Evolutionary conservation across 169 alveolate species (phyloP).

Genomic region (Plasmodium billcollinsi): DNA sequence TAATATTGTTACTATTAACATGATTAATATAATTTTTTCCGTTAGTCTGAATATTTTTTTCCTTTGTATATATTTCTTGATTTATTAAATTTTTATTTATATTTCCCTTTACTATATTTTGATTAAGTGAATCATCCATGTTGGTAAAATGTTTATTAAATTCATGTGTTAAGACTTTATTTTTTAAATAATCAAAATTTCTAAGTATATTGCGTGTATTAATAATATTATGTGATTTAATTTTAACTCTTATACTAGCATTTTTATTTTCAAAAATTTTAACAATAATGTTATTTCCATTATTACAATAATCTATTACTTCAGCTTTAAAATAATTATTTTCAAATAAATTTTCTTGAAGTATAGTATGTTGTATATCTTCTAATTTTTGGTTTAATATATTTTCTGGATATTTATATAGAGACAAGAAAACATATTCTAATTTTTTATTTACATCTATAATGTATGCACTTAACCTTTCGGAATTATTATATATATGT

Average conservation of each 20-base stretch:
- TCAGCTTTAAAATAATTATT: conserved; percentile 73
- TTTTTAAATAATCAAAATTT: conserved; percentile 73
- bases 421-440: conserved; percentile 68
- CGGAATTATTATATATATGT: neutral
- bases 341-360: conserved; percentile 69
- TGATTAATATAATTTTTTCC: too few species aligned
- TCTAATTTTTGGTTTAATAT: conserved; percentile 19
- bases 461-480: conserved; percentile 63
- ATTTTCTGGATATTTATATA: conserved; percentile 27
- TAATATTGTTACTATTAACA: too few species aligned
- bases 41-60: too few species aligned
- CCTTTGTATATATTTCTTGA: neutral
- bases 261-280: conserved; percentile 61
- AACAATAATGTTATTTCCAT: conserved; percentile 73
- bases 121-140: neutral
- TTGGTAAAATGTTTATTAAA: neutral
- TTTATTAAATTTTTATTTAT: neutral
- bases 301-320: conserved; percentile 57
- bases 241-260: conserved; percentile 49
- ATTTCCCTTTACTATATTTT: neutral
- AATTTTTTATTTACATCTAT: conserved; percentile 71
- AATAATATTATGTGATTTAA: conserved; percentile 72
- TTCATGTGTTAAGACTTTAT: conserved; percentile 47
- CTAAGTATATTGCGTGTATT: conserved; percentile 68
- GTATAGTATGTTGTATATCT: conserved; percentile 47